phyloP scores from a whole-genome alignment of 345 rosid species.

The Gossypium ekmanianum region DNA sequence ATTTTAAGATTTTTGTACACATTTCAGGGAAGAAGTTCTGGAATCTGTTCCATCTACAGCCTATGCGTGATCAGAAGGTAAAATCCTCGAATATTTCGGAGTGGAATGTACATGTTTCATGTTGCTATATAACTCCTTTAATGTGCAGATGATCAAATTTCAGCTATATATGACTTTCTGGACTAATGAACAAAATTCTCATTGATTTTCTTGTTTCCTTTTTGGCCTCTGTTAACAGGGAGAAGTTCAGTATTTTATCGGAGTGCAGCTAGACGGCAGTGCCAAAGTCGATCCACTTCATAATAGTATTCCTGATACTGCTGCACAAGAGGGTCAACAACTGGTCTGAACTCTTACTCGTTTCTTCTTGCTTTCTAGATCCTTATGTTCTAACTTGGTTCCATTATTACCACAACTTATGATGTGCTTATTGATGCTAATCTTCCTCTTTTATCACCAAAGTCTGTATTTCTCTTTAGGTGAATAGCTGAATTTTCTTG shows the following conservation, averaged over 20 bases:
- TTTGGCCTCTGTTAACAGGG: constrained; percentile 43
- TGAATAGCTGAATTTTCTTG: not conserved
- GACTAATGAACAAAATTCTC: not conserved
- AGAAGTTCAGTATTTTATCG: constrained; percentile 95
- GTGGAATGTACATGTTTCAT: not conserved
- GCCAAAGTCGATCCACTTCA: constrained; percentile 79
- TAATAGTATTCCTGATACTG: constrained; percentile 57
- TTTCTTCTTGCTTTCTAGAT: not conserved
- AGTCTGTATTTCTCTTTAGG: not conserved
- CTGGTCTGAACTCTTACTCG: constrained; percentile 40
- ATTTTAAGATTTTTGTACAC: not conserved
- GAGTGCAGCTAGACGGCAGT: constrained; percentile 95
- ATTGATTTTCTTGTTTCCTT: constrained; percentile 10
- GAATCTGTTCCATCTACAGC: constrained; percentile 96
- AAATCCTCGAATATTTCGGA: not conserved
- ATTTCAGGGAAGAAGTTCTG: constrained; percentile 92
- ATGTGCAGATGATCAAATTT: constrained; percentile 4
- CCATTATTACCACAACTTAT: not conserved
- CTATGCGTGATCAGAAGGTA: constrained; percentile 99
- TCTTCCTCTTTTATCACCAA: not conserved
- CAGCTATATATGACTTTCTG: not conserved
- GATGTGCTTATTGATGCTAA: not conserved
- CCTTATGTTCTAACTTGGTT: not conserved
- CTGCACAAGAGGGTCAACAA: constrained; percentile 65
- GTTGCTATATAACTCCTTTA: not conserved